Percentiles rank a stretch among this genome's conserved stretches.
Conservation (phyloP, 768 basidiomycete genomes). For the Calocera viscosa region DNA sequence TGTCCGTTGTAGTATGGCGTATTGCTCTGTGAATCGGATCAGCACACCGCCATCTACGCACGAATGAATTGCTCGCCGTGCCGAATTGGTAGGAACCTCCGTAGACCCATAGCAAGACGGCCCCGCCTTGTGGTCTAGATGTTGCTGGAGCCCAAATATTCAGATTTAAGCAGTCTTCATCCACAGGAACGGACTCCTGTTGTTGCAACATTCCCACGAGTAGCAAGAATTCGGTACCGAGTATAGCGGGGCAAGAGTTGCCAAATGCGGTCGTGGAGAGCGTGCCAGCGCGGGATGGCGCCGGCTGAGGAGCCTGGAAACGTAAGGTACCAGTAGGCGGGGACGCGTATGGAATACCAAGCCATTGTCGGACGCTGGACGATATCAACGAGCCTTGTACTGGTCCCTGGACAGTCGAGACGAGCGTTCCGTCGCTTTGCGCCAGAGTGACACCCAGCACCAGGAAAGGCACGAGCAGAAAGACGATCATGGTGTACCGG, state of each 20-base stretch:
- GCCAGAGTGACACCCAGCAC: not conserved
- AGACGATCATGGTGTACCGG: too few species aligned
- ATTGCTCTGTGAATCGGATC: not conserved
- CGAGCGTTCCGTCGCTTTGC: not conserved
- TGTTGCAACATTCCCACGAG: not conserved
- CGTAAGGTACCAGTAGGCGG: not conserved
- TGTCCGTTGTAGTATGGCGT: slow-evolving; percentile 11
- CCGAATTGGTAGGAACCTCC: slow-evolving; percentile 16
- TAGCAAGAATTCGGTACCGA: not conserved
- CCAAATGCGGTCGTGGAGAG: not conserved
- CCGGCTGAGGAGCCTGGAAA: not conserved
- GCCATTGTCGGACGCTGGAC: not conserved
- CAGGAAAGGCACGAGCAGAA: not conserved
- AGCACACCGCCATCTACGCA: not conserved
- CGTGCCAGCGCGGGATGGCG: not conserved
- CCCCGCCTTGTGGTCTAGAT: slow-evolving; percentile 12
- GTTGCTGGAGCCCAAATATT: slow-evolving; percentile 24
- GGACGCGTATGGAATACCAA: not conserved
- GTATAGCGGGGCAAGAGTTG: not conserved
- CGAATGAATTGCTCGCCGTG: not conserved
- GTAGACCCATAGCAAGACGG: slow-evolving; percentile 22
- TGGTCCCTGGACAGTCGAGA: not conserved
- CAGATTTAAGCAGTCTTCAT: slow-evolving; percentile 22
- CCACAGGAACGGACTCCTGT: not conserved
- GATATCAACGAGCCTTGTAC: not conserved